These are phyloP conservation scores for Uncinocarpus reesii DNA, from an alignment of 2,329 filamentous ascomycete genomes.

Conservation along the genomic window DNA sequence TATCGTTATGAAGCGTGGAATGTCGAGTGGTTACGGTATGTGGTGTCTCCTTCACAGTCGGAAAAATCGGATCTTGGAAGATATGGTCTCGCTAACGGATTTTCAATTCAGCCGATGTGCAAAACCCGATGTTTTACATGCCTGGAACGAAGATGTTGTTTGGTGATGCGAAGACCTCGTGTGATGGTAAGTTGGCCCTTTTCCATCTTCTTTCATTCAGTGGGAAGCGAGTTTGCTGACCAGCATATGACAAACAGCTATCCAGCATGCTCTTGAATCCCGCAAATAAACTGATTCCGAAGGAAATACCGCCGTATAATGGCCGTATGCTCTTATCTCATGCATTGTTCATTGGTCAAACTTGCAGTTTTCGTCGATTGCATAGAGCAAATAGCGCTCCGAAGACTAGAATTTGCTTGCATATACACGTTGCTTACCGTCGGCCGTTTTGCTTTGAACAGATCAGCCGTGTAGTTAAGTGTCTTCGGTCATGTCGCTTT, in stretches of 20 bases:
- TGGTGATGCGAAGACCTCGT: constrained; percentile 75
- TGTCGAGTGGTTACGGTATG: constrained; percentile 77
- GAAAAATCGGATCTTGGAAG: background rate
- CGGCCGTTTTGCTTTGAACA: too few relatives aligned
- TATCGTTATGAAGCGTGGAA: constrained; percentile 83
- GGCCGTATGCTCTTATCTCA: background rate
- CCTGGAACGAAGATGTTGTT: constrained; percentile 84
- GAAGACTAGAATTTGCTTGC: constrained; percentile 7
- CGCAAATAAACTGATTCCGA: constrained; percentile 11
- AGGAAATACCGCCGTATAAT: background rate
- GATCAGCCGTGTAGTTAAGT: too few relatives aligned
- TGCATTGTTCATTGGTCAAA: background rate
- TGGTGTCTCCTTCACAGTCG: constrained; percentile 15
- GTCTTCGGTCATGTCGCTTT: too few relatives aligned
- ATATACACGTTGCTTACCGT: background rate
- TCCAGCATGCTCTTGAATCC: constrained; percentile 17
- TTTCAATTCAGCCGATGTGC: constrained; percentile 65
- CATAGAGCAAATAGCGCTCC: constrained; percentile 9
- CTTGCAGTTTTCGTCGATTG: constrained; percentile 1
- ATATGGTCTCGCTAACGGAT: background rate
- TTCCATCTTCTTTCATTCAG: background rate
- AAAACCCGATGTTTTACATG: constrained; percentile 91
- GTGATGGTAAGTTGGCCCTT: constrained; percentile 53
- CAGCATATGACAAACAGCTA: constrained; percentile 12
- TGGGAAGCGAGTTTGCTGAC: background rate